Percentiles rank a stretch among this genome's conserved stretches.
These are phyloP conservation scores for Halenospora varia DNA, from an alignment of 495 filamentous ascomycete species.

Conservation along the genomic window DNA sequence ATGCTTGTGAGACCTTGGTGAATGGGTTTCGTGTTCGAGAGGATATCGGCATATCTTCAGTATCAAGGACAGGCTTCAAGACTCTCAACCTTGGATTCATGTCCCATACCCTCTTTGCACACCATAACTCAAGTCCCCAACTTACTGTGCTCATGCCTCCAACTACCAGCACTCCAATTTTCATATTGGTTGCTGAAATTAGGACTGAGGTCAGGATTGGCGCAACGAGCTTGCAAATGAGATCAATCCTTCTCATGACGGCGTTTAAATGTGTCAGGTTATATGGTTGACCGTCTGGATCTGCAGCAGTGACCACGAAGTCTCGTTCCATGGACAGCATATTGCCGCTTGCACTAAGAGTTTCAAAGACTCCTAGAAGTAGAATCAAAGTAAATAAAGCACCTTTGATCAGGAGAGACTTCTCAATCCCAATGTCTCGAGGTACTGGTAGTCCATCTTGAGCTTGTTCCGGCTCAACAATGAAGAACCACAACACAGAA, in stretches of 20 bases:
- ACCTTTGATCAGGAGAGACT: constrained; percentile 27
- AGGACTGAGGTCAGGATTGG: constrained; percentile 55
- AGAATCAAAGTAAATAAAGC: constrained; percentile 40
- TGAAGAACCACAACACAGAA: constrained; percentile 43
- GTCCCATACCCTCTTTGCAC: constrained; percentile 36
- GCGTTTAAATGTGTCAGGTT: constrained; percentile 51
- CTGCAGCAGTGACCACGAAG: constrained; percentile 49
- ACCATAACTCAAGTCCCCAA: constrained; percentile 34
- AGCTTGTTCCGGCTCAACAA: constrained; percentile 24
- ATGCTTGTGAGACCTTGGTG: neutral
- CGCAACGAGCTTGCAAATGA: constrained; percentile 65
- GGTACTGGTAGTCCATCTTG: neutral
- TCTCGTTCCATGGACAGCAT: constrained; percentile 62
- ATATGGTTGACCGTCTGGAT: constrained; percentile 28
- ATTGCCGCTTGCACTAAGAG: constrained; percentile 49
- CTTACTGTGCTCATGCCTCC: constrained; percentile 31
- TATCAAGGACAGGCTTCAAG: constrained; percentile 6
- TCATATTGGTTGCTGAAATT: constrained; percentile 34
- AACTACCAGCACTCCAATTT: constrained; percentile 45
- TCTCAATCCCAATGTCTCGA: no score
- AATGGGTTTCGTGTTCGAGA: neutral
- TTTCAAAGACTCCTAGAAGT: constrained; percentile 54
- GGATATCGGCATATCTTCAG: no score
- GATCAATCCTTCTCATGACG: constrained; percentile 66
- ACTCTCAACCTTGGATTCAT: constrained; percentile 20